Evolutionary conservation across 139 green algal species (phyloP).

Genomic region (Picochlorum sp.): DNA sequence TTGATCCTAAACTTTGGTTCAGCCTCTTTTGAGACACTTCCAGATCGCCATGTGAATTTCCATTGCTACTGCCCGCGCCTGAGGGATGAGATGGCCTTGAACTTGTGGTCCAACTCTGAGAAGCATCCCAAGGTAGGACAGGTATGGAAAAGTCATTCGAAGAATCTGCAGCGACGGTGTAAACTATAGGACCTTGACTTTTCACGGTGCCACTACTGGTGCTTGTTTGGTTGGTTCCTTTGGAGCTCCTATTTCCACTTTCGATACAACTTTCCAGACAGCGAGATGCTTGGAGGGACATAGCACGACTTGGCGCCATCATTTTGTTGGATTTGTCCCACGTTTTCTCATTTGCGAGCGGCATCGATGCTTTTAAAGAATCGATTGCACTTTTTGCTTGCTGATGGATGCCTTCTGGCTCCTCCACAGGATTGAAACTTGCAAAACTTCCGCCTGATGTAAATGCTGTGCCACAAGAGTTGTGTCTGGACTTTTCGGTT

Average conservation of each 20-base stretch:
- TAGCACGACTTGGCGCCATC: too few relatives aligned
- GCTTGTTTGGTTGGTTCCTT: background rate
- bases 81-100: background rate
- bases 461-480: background rate
- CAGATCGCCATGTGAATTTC: too few relatives aligned
- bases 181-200: slow-evolving; percentile 9
- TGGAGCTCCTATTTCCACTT: background rate
- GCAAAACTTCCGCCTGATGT: background rate
- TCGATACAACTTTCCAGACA: background rate
- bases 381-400: background rate
- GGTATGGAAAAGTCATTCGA: background rate
- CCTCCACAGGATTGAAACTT: background rate
- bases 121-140: slow-evolving; percentile 4
- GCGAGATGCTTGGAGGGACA: background rate
- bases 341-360: background rate
- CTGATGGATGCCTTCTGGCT: background rate
- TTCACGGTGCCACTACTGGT: background rate
- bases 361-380: background rate
- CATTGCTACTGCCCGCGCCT: background rate
- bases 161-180: slow-evolving; percentile 3
- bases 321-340: too few relatives aligned
- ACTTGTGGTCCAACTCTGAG: background rate
- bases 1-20: too few relatives aligned
- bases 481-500: background rate
- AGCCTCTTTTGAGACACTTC: too few relatives aligned